Evolutionary conservation across 73 alveolate genomes (phyloP).

Genomic region (Paramecium caudatum): DNA sequence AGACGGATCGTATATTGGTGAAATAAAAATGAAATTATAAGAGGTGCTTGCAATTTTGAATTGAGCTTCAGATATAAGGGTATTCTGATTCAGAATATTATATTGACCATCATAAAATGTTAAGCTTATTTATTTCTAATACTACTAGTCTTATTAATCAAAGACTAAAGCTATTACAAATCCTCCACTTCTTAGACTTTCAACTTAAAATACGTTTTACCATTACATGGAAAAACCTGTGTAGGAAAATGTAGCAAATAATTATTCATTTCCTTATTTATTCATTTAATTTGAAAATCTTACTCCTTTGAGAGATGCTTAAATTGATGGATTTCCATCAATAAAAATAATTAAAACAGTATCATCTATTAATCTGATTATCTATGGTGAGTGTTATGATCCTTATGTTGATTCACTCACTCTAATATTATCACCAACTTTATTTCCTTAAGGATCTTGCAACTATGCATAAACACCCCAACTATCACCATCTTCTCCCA

Average conservation of each 20-base stretch:
- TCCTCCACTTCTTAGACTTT: not conserved
- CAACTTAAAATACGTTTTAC: not conserved
- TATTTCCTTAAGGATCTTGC: not conserved
- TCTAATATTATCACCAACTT: not conserved
- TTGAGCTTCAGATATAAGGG: too few relatives aligned
- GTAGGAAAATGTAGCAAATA: not conserved
- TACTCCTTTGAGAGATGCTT: not conserved
- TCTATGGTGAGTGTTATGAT: not conserved
- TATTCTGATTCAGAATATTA: too few relatives aligned
- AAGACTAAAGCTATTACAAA: not conserved
- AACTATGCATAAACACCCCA: conserved; percentile 35
- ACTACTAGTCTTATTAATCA: too few relatives aligned
- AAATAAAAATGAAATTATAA: too few relatives aligned
- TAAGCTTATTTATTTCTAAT: too few relatives aligned
- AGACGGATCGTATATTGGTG: too few relatives aligned
- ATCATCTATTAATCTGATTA: not conserved
- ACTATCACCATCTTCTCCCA: conserved; percentile 9
- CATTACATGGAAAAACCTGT: not conserved
- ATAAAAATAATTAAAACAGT: not conserved
- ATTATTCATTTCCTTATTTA: not conserved
- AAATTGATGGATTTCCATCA: conserved; percentile 19
- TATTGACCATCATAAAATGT: too few relatives aligned
- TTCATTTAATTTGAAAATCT: not conserved
- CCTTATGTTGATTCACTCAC: not conserved
- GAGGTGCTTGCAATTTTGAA: too few relatives aligned